Base-by-base conservation (phyloP, 176 grass and related monocot species). In the Phoenix dactylifera region DNA sequence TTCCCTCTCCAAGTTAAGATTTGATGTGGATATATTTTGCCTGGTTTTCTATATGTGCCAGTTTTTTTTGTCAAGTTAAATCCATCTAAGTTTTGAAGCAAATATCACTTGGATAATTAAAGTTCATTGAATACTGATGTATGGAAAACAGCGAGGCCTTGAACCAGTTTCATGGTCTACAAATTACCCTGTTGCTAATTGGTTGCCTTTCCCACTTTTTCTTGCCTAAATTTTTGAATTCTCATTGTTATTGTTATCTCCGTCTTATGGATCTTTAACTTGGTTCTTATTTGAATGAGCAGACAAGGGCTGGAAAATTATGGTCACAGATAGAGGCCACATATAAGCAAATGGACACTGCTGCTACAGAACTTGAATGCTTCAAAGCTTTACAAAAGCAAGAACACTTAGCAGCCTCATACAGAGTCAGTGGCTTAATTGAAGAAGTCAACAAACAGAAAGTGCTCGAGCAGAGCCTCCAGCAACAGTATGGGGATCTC, bases 371-470 rank as follows among this genome's bases (percentile, higher is more conserved):
- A 73, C 62, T 88, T 39, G 81, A 86, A 52, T 97, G 93, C 84
- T 97, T 97, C 59, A 74, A 88, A 73, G 87, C 73, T 59, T 67
- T 97, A 24, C 84, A 92, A 58, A 97, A 97, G 60, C 93, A 97
- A 72, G 93, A 97, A 73, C 62, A 73, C 3, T 64, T 91, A 50
- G 87, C 93, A 54, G 81, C 84, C 50, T 69, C 87, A 4, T 88
- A 65, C 55, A 61, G 92, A 26, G 50, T 97, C 6, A 75, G 61
- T 54, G 70, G 90, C 57, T 74, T 80, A 48, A 55, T 75, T 14
- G 87, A 91, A 58, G 83, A 88, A 77, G 81, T 97, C 55, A 80
- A 83, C 65, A 87, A 82, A 59, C 87, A 91, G 76, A 97, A 91
- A 79, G 50, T 67, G 16, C 62, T 88, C 68, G 93, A 98, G 56